Conservation (phyloP, 1,284 basidiomycete genomes). For the Coriolopsis trogii region DNA sequence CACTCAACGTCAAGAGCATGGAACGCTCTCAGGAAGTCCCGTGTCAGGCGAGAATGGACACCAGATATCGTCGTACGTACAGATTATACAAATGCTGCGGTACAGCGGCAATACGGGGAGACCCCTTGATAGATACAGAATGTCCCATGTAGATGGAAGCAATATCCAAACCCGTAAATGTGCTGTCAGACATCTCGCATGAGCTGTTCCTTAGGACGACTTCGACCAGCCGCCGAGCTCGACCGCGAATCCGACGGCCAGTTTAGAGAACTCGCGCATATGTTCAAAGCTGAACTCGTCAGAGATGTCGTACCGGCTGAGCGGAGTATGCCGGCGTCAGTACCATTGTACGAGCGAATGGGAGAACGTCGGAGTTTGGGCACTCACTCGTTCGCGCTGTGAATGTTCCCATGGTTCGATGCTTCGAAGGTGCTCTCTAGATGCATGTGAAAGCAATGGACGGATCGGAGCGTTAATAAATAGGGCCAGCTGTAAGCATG, state of each 20-base stretch:
- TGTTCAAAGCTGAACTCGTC: constrained; percentile 86
- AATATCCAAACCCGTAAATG: background rate
- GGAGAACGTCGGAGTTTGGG: constrained; percentile 15
- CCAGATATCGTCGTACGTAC: constrained; percentile 27
- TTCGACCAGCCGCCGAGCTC: constrained; percentile 67
- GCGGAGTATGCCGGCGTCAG: constrained; percentile 23
- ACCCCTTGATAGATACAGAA: constrained; percentile 6
- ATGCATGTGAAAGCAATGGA: constrained; percentile 23
- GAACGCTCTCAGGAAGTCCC: constrained; percentile 20
- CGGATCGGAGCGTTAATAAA: constrained; percentile 9
- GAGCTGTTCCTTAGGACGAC: constrained; percentile 20
- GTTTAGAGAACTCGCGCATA: constrained; percentile 89
- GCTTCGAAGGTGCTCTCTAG: constrained; percentile 75
- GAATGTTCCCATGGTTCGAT: constrained; percentile 78
- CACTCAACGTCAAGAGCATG: constrained; percentile 14
- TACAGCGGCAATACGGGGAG: constrained; percentile 20
- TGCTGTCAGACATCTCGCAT: constrained; percentile 3
- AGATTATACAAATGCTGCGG: constrained; percentile 21
- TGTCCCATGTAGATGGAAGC: constrained; percentile 1
- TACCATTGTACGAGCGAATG: constrained; percentile 2
- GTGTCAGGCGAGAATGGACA: constrained; percentile 17
- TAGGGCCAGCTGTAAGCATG: constrained; percentile 18
- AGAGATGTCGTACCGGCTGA: constrained; percentile 82
- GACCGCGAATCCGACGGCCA: constrained; percentile 83
- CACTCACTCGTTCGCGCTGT: constrained; percentile 79